phyloP scores from a whole-genome alignment of 371 early-diverging fungal genomes.

The Actinomortierella ambigua region DNA sequence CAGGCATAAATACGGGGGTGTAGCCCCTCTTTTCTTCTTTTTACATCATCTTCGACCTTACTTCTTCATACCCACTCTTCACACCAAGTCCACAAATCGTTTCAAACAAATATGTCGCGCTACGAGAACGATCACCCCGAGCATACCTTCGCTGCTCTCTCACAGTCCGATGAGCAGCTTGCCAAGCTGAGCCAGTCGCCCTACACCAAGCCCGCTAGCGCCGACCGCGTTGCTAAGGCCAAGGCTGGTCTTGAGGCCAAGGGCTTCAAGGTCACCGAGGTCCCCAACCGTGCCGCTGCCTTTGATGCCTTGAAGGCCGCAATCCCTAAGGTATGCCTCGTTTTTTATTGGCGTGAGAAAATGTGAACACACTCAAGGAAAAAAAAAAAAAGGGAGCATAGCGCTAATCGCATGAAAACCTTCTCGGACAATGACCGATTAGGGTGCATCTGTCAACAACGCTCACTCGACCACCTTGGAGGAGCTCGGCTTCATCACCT shows the following conservation, averaged over 20 bases:
- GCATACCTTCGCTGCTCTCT: constrained; percentile 31
- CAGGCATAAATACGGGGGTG: neutral
- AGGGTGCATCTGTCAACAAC: constrained; percentile 16
- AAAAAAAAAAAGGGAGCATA: neutral
- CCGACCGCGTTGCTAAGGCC: constrained; percentile 34
- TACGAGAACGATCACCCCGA: constrained; percentile 29
- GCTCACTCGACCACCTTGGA: constrained; percentile 36
- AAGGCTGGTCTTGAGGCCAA: constrained; percentile 48
- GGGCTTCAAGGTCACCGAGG: constrained; percentile 46
- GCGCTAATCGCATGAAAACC: too few relatives aligned
- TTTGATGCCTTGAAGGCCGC: constrained; percentile 44
- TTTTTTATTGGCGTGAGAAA: too few relatives aligned
- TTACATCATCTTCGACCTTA: neutral
- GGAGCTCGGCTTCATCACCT: constrained; percentile 38
- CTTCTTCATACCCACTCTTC: too few relatives aligned
- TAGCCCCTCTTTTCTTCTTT: neutral
- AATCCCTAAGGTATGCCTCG: constrained; percentile 36
- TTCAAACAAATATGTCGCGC: constrained; percentile 5
- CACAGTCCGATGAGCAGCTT: constrained; percentile 25
- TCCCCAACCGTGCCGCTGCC: constrained; percentile 44
- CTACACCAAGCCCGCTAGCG: constrained; percentile 37
- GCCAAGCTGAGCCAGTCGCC: constrained; percentile 19
- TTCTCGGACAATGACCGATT: neutral
- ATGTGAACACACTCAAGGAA: too few relatives aligned
- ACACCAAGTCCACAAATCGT: too few relatives aligned